Evolutionary conservation across 192 early-diverging fungal species (phyloP).

Genomic region (Coemansia sp.): DNA sequence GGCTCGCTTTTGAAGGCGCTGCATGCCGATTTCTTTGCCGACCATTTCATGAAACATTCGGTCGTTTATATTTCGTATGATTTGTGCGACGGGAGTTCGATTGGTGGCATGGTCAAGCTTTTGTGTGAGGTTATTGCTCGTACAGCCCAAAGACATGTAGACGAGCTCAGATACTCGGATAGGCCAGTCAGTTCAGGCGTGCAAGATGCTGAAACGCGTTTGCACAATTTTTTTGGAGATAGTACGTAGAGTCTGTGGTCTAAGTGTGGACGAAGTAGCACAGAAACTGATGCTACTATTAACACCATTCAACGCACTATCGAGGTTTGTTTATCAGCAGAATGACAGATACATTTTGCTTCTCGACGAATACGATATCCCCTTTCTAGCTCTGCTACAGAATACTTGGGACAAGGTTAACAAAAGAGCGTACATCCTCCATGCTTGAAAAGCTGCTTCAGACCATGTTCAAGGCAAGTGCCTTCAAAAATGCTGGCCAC

Average conservation of each 20-base stretch:
- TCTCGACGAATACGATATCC: constrained; percentile 42
- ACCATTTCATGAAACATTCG: not conserved
- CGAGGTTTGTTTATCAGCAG: not conserved
- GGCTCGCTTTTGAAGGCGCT: not conserved
- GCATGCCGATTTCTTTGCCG: not conserved
- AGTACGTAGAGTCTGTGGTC: not conserved
- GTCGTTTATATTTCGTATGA: constrained; percentile 4
- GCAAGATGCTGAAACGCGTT: not conserved
- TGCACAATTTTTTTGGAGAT: not conserved
- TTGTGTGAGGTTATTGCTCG: constrained; percentile 6
- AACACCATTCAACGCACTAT: constrained; percentile 15
- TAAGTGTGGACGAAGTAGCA: not conserved
- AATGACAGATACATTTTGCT: constrained; percentile 33
- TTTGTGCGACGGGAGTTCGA: not conserved
- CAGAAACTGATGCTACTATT: not conserved
- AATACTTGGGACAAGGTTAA: constrained; percentile 12
- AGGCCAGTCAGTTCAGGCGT: not conserved
- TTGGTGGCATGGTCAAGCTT: constrained; percentile 9
- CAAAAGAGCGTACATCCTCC: constrained; percentile 8
- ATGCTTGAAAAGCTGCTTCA: constrained; percentile 22
- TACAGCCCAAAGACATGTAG: not conserved
- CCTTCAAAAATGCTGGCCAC: not conserved
- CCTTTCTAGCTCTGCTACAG: constrained; percentile 19
- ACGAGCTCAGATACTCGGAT: not conserved
- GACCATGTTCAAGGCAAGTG: constrained; percentile 38